Evolutionary conservation across 116 monocot species (phyloP).

Genomic region (Dioscorea cayenensis): DNA sequence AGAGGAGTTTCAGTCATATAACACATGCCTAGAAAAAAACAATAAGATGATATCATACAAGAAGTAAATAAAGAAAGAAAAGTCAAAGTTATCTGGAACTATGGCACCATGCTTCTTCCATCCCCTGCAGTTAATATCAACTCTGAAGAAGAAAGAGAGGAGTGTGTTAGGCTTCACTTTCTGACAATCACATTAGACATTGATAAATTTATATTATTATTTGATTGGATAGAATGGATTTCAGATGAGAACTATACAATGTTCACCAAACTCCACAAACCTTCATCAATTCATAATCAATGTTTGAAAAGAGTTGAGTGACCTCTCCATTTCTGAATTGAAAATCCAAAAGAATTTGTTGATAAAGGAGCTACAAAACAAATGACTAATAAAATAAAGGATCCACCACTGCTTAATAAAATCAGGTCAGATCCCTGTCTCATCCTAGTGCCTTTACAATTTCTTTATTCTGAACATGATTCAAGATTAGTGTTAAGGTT

Average conservation of each 20-base stretch:
- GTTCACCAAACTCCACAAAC: not conserved
- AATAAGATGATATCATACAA: no score
- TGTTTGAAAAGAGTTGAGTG: not conserved
- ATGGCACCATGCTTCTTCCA: no score
- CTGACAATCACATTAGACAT: not conserved
- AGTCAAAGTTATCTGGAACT: no score
- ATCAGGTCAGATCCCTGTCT: slow-evolving; percentile 1
- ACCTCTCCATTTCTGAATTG: slow-evolving; percentile 23
- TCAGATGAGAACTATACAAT: not conserved
- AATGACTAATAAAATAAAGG: not conserved
- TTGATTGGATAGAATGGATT: not conserved
- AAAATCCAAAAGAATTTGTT: slow-evolving; percentile 17
- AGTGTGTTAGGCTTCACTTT: not conserved
- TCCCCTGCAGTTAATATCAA: not conserved
- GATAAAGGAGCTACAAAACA: slow-evolving; percentile 11
- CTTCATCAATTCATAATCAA: not conserved
- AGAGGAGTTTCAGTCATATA: no score
- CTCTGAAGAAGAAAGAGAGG: not conserved
- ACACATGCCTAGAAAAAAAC: no score
- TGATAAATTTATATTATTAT: not conserved
- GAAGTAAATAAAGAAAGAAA: no score
- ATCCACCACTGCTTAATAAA: slow-evolving; percentile 12
- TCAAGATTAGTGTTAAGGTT: slow-evolving; percentile 5
- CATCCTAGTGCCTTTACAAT: slow-evolving; percentile 1
- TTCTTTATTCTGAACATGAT: slow-evolving; percentile 16